These are phyloP conservation scores for Arthrobotrys pseudoclavata DNA, from an alignment of 2,329 filamentous ascomycete species.

Conservation along the genomic window DNA sequence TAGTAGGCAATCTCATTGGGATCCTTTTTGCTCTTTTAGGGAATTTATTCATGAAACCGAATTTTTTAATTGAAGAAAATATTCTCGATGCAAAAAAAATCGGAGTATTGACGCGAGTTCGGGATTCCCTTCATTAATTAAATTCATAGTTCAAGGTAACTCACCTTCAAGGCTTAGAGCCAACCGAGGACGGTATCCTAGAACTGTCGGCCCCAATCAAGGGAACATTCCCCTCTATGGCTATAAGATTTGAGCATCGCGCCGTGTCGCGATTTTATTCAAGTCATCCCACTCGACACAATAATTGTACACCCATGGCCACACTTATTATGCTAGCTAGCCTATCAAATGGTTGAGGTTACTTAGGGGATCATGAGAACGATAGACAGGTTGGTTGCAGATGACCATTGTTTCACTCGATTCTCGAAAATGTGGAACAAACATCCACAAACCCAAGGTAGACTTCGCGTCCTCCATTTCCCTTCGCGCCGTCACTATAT, in stretches of 20 bases:
- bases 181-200: background rate
- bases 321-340: background rate
- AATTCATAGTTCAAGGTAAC: background rate
- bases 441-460: constrained; percentile 24
- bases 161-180: background rate
- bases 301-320: constrained; percentile 7
- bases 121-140: background rate
- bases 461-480: constrained; percentile 13
- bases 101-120: too few relatives aligned
- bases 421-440: constrained; percentile 34
- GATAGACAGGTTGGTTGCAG: constrained; percentile 16
- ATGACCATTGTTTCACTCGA: constrained; percentile 39
- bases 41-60: background rate
- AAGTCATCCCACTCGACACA: constrained; percentile 13
- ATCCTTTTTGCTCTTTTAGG: background rate
- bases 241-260: constrained; percentile 3
- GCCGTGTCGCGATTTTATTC: constrained; percentile 13
- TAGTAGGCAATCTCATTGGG: background rate
- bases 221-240: background rate
- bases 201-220: constrained; percentile 7
- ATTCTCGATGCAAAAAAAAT: too few relatives aligned
- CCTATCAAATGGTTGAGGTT: constrained; percentile 34
- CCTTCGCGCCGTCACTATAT: constrained; percentile 20
- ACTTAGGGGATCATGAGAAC: constrained; percentile 14
- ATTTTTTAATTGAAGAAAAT: too few relatives aligned